Base-by-base conservation (phyloP, 345 rosid species). In the Ricinus communis region DNA sequence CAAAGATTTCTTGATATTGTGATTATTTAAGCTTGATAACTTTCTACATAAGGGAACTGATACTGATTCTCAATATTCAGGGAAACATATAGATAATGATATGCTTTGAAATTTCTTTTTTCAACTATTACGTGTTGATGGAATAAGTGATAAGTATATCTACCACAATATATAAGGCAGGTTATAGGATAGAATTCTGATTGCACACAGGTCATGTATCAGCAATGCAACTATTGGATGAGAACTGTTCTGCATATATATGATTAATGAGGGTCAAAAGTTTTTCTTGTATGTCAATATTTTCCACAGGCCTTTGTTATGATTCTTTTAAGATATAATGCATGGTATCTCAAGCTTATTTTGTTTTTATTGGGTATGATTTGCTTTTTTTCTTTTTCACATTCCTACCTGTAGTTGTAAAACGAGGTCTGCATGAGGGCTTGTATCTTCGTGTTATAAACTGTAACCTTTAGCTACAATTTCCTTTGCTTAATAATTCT, bases 401-500 rank as follows among this genome's bases (percentile, higher is more conserved):
- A 6, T 46, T 5, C 22, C 22, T 8, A 27, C 33, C 6, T 3
- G 3, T 24, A 30, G 40, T 66, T 66, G 22, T 58, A 58, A 66
- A 14, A 8, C 4, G 4, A 10, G 49, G 19, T 52, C 58, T 67
- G 13, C 15, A 27, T 21, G 49, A 22, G 28, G 45, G 54, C 24
- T 16, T 64, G 68, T 14, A 25, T 45, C 46, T 45, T 64, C 18
- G 25, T 45, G 24, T 45, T 27, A 38, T 45, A 51, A 72, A 49
- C 65, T 62, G 28, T 15, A 19, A 22, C 10, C 40, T 22, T 33
- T 30, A 59, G 8, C 24, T 41, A 36, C 5, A 49, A 12, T 59
- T 70, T 19, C 31, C 24, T 50, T 22, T 46, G 16, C 68, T 38
- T 49, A 58, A 27, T 72, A 58, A 30, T 16, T 36, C 30, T 62